Conservation (phyloP, 139 green algal species). For the Chlorella sp. region DNA sequence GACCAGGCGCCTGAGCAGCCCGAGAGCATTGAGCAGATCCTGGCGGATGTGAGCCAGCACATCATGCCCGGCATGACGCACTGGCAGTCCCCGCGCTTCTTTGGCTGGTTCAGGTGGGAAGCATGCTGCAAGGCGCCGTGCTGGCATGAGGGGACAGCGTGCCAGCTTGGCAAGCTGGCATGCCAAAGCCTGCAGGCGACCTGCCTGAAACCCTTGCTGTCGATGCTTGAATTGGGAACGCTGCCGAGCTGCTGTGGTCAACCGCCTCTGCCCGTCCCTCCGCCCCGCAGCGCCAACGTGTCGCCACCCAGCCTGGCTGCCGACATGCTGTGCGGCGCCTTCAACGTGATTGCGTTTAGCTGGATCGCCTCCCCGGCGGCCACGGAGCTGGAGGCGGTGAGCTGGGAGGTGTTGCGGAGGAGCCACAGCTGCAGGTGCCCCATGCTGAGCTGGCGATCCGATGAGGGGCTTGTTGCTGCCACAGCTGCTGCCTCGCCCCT, state of each 20-base stretch:
- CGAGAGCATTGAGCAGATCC: conserved; percentile 59
- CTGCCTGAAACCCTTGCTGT: background rate
- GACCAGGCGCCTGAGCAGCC: conserved; percentile 53
- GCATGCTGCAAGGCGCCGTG: background rate
- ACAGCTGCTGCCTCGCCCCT: background rate
- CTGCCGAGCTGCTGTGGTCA: background rate
- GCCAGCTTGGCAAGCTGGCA: background rate
- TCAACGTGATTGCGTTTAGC: conserved; percentile 70
- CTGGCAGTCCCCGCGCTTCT: conserved; percentile 89
- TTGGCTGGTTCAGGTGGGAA: conserved; percentile 46
- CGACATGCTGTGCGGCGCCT: conserved; percentile 70
- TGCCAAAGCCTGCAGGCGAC: background rate
- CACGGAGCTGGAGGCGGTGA: conserved; percentile 88
- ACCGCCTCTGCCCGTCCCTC: background rate
- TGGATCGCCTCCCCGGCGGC: conserved; percentile 71
- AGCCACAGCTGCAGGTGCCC: background rate
- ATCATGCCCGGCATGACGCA: conserved; percentile 83
- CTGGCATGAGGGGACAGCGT: too few species aligned
- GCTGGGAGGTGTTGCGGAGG: background rate
- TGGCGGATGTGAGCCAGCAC: conserved; percentile 67
- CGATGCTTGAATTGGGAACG: background rate
- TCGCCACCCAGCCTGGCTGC: conserved; percentile 73
- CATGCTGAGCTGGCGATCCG: background rate
- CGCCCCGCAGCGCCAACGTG: conserved; percentile 54
- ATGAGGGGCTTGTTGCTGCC: background rate